Evolutionary conservation across 805 yeast species (phyloP).

Genomic region (Sugiyamaella boreocaroliniensis): DNA sequence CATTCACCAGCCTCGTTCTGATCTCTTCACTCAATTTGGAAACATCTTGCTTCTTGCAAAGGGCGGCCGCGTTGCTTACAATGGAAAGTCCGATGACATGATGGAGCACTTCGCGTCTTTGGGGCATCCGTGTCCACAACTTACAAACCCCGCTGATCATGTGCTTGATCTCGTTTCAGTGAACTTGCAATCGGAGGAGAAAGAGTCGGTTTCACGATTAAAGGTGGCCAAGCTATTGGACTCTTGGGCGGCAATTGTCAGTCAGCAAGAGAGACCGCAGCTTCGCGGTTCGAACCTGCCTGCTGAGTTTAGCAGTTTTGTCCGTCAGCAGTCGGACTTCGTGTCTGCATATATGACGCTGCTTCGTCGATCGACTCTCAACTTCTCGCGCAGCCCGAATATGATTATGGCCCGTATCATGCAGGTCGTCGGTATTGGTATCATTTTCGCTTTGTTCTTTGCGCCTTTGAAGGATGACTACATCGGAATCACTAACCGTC

Average conservation of each 20-base stretch:
- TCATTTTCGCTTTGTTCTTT: constrained; percentile 61
- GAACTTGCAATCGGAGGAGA: constrained; percentile 38
- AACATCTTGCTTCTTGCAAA: constrained; percentile 64
- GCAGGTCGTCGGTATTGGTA: constrained; percentile 58
- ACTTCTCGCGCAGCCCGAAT: constrained; percentile 47
- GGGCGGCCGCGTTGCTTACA: constrained; percentile 64
- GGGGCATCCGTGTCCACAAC: constrained; percentile 52
- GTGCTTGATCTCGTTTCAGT: constrained; percentile 64
- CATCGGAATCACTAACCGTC: constrained; percentile 53
- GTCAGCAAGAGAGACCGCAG: neutral
- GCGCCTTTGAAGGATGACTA: constrained; percentile 46
- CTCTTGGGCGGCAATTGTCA: constrained; percentile 31
- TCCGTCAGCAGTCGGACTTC: constrained; percentile 31
- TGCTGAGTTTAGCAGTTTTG: constrained; percentile 27
- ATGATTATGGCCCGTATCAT: constrained; percentile 56
- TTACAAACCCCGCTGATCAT: constrained; percentile 68
- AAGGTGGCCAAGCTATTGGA: constrained; percentile 37
- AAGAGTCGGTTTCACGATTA: constrained; percentile 36
- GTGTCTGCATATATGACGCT: constrained; percentile 32
- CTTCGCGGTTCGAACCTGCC: constrained; percentile 10
- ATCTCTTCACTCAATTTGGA: constrained; percentile 58
- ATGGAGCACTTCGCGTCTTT: constrained; percentile 40
- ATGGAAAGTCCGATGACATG: constrained; percentile 48
- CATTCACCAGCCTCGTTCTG: constrained; percentile 78
- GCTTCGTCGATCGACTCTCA: constrained; percentile 35